phyloP scores from a whole-genome alignment of 805 yeast genomes.

The Lachancea kluyveri region DNA sequence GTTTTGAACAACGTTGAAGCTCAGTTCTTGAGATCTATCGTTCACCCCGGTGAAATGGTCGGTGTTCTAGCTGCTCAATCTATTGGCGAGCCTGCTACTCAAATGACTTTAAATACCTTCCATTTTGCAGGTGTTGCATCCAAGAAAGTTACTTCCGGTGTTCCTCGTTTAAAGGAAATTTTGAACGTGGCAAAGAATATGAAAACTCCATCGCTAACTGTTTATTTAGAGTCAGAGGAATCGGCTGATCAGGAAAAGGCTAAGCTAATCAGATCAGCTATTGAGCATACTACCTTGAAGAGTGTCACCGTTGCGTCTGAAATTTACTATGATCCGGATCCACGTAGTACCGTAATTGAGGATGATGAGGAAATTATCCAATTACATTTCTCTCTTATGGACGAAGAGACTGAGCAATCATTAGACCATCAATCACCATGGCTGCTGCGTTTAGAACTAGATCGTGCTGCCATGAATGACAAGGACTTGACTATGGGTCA shows the following conservation, averaged over 20 bases:
- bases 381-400: constrained; percentile 95
- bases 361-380: constrained; percentile 97
- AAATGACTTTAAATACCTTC: constrained; percentile 96
- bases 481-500: constrained; percentile 97
- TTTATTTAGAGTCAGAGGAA: constrained; percentile 74
- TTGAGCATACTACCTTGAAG: constrained; percentile 91
- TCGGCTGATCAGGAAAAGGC: constrained; percentile 91
- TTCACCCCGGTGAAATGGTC: constrained; percentile 97
- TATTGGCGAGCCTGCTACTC: constrained; percentile 97
- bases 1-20: constrained; percentile 89
- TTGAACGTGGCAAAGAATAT: constrained; percentile 96
- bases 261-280: constrained; percentile 90
- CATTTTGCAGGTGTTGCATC: constrained; percentile 98
- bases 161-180: constrained; percentile 96
- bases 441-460: constrained; percentile 92
- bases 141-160: constrained; percentile 93
- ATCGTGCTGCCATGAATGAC: constrained; percentile 98
- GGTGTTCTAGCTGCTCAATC: constrained; percentile 98
- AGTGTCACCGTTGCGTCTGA: constrained; percentile 97
- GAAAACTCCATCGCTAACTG: constrained; percentile 98
- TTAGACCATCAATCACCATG: constrained; percentile 96
- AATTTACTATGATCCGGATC: constrained; percentile 97
- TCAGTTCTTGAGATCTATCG: constrained; percentile 85
- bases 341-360: constrained; percentile 90
- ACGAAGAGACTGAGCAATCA: constrained; percentile 92